Base-by-base conservation (phyloP, 345 rosid genomes). In the Gossypium anomalum region DNA sequence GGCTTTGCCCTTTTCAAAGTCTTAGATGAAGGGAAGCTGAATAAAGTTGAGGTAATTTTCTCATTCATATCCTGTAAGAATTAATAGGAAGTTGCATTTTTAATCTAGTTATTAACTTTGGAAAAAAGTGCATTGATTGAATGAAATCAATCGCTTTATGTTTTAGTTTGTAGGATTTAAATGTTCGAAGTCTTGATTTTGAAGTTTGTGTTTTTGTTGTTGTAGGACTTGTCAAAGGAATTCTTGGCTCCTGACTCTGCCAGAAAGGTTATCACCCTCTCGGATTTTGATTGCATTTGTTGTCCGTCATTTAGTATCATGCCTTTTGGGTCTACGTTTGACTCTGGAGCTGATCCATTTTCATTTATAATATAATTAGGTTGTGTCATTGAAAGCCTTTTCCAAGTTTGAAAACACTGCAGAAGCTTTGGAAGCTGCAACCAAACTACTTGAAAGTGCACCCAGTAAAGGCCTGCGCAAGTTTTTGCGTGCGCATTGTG, bases 361-460 rank as follows among this genome's bases (percentile, higher is more conserved):
- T 6, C 7, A 3, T 55, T 7, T 55, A n/a, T 20, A 1, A 22
- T 47, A 59, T 16, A 15, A 17, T 58, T 45, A 94, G 97, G 82
- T 92, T 41, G 98, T 92, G 6, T 88, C 91, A 87, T 83, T 94
- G 45, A 86, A 86, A 82, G 93, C 92, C 64, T 94, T 94, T 83
- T 83, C 86, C 2, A 94, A 92, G 89, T 92, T 92, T 79, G 97
- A 91, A 34, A 92, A 94, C 72, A 94, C 97, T 2, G 74, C 94
- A 16, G 97, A 90, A 75, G 98, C 97, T 47, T 84, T 94, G 34
- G 89, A 88, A 82, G 96, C 92, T 0, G 88, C 88, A 0, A 89
- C 98, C 0, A 86, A 90, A 22, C 76, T 91, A 73, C 80, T 89
- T 15, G 97, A 94, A 43, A 86, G 97, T 71, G 41, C 89, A 53